Evolutionary conservation across 2,329 filamentous ascomycete species (phyloP), one percentile per base, ranked within the genome.

Genomic region (Beauveria asiatica): DNA sequence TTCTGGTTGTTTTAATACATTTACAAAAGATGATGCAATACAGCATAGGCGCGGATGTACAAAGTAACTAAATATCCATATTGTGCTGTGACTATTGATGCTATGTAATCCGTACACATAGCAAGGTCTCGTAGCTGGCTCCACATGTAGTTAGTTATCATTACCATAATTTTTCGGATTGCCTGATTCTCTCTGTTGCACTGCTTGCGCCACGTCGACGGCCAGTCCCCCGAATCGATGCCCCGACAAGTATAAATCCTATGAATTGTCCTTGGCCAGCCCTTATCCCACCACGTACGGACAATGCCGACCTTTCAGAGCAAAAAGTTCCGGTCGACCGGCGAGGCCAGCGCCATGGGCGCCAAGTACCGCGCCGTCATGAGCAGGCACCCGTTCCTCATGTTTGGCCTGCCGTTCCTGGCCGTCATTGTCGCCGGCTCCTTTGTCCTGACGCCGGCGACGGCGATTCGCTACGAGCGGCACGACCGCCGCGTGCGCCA

Each of bases 351-450:
- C 73, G 84, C 82, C 11, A 76, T 96, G 66, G 90, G 89, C 55
- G 83, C 87, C 61, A 80, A 80, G 63, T 99, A 99, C 78, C 89
- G 94, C 61, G 78, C 82, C 37, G 74, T 83, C 62, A 84, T 99
- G 66, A 80, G 84, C 61, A 87, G 82, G 69, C 91, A 89, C 68
- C 95, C 94, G 1, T 99, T 99, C 73, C 78, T 92, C 30, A 84
- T 96, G 64, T 99, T 99, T 72, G 95, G 95, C 2, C 81, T 99
- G 4, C 95, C 94, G 0, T 99, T 99, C 74, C 83, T 99, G 65
- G 78, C 84, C 60, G 87, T 96, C 61, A 96, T 99, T 70, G 84
- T 99, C 27, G 90, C 88, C 1, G 93, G 92, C 0, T 96, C 90
- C 3, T 99, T 99, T 74, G 89, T 96, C 67, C 82, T 99, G 53